These are phyloP conservation scores for Tetrahymena elliotti DNA, from an alignment of 73 alveolate genomes.

Conservation along the genomic window DNA sequence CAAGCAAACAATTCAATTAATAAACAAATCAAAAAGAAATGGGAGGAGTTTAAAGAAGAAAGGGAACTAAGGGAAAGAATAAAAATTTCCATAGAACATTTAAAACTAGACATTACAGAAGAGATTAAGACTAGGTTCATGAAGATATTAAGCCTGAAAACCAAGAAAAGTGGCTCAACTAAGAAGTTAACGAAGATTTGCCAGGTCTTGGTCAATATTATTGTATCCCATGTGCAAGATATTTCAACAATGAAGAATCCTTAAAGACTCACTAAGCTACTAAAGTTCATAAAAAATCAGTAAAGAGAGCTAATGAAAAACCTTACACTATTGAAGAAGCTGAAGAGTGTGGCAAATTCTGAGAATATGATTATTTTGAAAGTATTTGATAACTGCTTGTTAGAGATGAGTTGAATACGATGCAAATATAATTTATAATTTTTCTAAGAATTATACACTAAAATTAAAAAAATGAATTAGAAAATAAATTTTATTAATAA, in stretches of 20 bases:
- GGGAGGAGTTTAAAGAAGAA: slow-evolving; percentile 67
- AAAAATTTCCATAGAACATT: slow-evolving; percentile 46
- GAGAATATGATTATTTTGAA: neutral
- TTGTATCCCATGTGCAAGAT: slow-evolving; percentile 62
- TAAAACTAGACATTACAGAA: slow-evolving; percentile 52
- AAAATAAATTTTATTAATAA: too few relatives aligned
- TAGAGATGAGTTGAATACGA: neutral
- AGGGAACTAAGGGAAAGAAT: slow-evolving; percentile 58
- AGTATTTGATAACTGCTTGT: neutral
- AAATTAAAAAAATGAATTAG: neutral
- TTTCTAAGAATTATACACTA: neutral
- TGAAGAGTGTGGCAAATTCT: slow-evolving; percentile 47
- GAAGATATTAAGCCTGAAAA: slow-evolving; percentile 64
- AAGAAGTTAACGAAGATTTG: slow-evolving; percentile 58
- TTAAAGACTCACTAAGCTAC: slow-evolving; percentile 45
- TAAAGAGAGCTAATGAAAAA: slow-evolving; percentile 46
- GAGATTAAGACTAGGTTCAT: slow-evolving; percentile 54
- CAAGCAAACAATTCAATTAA: neutral
- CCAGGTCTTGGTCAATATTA: slow-evolving; percentile 68
- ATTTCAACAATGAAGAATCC: slow-evolving; percentile 48
- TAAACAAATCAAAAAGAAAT: slow-evolving; percentile 13
- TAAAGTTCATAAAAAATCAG: slow-evolving; percentile 59
- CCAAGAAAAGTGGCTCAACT: slow-evolving; percentile 33
- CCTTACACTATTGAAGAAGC: slow-evolving; percentile 66
- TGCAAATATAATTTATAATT: too few relatives aligned